Conservation (phyloP, 106 monocot genomes). For the Chionographis japonica region DNA sequence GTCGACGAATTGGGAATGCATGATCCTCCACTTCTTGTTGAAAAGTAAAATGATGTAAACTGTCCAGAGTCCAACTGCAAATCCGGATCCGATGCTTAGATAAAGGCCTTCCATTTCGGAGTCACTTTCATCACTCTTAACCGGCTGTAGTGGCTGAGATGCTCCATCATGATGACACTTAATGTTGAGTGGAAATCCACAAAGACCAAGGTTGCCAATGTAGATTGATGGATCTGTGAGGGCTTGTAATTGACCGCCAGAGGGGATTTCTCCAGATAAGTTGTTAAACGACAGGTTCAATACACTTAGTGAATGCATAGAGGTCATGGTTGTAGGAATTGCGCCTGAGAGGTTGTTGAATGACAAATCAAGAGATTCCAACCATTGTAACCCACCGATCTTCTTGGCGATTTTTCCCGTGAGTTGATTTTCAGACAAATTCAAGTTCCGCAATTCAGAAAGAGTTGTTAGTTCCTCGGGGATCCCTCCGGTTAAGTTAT, state of each 20-base stretch:
- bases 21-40: constrained; percentile 1
- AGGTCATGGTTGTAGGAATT: constrained; percentile 11
- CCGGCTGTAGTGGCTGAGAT: background rate
- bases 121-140: background rate
- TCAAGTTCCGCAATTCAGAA: background rate
- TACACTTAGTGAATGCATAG: background rate
- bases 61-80: background rate
- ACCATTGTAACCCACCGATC: background rate
- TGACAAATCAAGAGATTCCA: constrained; percentile 16
- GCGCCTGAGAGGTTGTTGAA: constrained; percentile 7
- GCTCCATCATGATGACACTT: background rate
- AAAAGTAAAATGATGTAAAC: background rate
- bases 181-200: constrained; percentile 6
- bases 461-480: no score
- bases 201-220: constrained; percentile 19
- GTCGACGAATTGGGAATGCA: constrained; percentile 8
- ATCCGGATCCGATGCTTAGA: background rate
- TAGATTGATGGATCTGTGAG: constrained; percentile 14
- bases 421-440: constrained; percentile 18
- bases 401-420: constrained; percentile 11
- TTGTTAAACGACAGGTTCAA: constrained; percentile 24
- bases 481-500: background rate
- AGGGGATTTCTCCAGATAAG: constrained; percentile 26
- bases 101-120: background rate
- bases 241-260: constrained; percentile 10